These are phyloP conservation scores for Acanthochlamys bracteata DNA, from an alignment of 106 monocot genomes.

Conservation along the genomic window DNA sequence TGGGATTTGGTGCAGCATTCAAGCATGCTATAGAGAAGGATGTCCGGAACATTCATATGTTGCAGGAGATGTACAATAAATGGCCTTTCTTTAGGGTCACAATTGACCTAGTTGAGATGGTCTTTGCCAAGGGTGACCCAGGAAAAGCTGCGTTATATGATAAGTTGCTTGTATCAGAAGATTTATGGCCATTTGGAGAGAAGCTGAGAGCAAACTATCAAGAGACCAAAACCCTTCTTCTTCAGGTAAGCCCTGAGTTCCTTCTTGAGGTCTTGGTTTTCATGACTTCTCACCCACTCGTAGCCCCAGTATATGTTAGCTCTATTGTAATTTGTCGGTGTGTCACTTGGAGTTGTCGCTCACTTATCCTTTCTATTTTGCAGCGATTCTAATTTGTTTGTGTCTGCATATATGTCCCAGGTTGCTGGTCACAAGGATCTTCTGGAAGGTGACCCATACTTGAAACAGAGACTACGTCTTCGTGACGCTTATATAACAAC, in stretches of 20 bases:
- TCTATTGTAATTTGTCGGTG: not conserved
- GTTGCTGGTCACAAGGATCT: conserved; percentile 53
- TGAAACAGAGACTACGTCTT: conserved; percentile 44
- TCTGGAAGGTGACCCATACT: conserved; percentile 51
- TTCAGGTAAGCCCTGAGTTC: conserved; percentile 52
- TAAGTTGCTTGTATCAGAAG: conserved; percentile 81
- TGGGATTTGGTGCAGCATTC: conserved; percentile 89
- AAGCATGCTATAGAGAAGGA: conserved; percentile 61
- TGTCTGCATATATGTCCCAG: conserved; percentile 9
- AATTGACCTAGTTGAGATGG: conserved; percentile 97
- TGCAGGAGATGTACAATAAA: conserved; percentile 88
- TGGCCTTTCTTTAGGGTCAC: conserved; percentile 99
- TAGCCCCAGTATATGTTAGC: not conserved
- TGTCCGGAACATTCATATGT: conserved; percentile 50
- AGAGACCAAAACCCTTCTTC: conserved; percentile 82
- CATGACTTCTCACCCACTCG: not conserved
- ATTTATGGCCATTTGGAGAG: conserved; percentile 76
- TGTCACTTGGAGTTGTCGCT: too few relatives aligned
- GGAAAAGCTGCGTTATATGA: conserved; percentile 89
- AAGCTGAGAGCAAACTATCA: conserved; percentile 55
- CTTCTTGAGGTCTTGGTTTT: not conserved
- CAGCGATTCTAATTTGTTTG: too few relatives aligned
- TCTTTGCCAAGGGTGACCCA: conserved; percentile 95
- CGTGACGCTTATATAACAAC: conserved; percentile 49
- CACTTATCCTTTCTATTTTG: too few relatives aligned